Conservation (phyloP, 805 yeast genomes). For the Scheffersomyces amazonensis region DNA sequence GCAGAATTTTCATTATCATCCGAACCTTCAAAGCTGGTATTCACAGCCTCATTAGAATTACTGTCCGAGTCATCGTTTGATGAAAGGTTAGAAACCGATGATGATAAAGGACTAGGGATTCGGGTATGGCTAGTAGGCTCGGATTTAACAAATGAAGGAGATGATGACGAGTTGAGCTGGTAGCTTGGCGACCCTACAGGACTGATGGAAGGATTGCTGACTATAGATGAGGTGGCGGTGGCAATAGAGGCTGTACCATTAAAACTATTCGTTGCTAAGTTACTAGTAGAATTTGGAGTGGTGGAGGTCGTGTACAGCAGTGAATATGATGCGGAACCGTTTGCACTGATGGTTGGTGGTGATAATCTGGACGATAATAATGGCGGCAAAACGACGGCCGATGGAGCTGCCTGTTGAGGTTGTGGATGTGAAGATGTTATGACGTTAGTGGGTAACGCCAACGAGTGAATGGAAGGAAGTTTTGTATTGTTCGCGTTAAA, state of each 20-base stretch:
- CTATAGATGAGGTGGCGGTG: no score
- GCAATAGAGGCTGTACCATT: no score
- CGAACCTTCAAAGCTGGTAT: not conserved
- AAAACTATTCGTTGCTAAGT: no score
- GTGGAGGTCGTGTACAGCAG: not conserved
- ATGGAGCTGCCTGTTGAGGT: not conserved
- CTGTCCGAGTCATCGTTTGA: not conserved
- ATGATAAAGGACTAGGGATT: constrained; percentile 1
- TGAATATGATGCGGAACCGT: not conserved
- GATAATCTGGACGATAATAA: not conserved
- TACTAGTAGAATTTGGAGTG: not conserved
- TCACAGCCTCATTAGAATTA: not conserved
- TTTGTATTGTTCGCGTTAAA: constrained; percentile 1
- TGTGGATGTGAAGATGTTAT: not conserved
- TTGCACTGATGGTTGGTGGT: no score
- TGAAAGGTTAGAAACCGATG: not conserved
- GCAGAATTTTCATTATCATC: constrained; percentile 1
- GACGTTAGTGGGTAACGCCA: constrained; percentile 24
- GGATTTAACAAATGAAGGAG: no score
- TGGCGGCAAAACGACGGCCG: not conserved
- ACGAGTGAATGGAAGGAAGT: constrained; percentile 35
- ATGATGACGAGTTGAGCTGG: no score
- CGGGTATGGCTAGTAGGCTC: no score
- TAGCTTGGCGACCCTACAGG: not conserved
- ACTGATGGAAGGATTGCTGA: not conserved